Evolutionary conservation across 441 rosid genomes (phyloP), one percentile per base, ranked within the genome.

Genomic region (Gossypium aridum): DNA sequence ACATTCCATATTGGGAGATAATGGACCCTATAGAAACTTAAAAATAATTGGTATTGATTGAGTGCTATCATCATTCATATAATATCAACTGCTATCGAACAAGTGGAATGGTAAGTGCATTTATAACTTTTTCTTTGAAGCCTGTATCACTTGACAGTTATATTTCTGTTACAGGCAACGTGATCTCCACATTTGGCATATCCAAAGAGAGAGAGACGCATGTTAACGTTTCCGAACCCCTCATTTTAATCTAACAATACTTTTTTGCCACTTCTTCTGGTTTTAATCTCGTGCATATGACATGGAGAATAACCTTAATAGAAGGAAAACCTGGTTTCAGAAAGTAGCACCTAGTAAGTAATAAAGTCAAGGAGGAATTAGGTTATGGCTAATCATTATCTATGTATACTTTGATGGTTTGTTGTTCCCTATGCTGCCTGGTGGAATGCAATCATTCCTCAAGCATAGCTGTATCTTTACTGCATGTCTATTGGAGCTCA

Each of bases 121-220:
- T 72, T 47, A 0, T 61, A 47, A 47, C 28, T 49, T 51, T 64
- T 43, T 60, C 45, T 45, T 73, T 61, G 67, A 73, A 73, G 69
- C 31, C 57, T 61, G 31, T 47, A 47, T 61, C 69, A 43, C 53
- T 20, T 56, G 64, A 39, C 25, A 7, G 64, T n/a, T 25, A 47
- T 47, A 28, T 59, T 62, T 61, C 57, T 67, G 20, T 16, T 54
- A 8, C 22, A 17, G 19, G 25, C 8, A 34, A 16, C 17, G 8
- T 56, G 64, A 55, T 34, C 64, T 20, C 20, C 26, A 3, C 28
- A 57, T 54, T 55, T 55, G 64, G 47, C 34, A 71, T 26, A 16
- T n/a, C 4, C 39, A 71, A 23, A 28, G 19, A 70, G 74, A 55
- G 2, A 56, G 31, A 16, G 12, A 49, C 23, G 39, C n/a, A 3